phyloP scores from a whole-genome alignment of 441 rosid species.

The Mallotus repandus region DNA sequence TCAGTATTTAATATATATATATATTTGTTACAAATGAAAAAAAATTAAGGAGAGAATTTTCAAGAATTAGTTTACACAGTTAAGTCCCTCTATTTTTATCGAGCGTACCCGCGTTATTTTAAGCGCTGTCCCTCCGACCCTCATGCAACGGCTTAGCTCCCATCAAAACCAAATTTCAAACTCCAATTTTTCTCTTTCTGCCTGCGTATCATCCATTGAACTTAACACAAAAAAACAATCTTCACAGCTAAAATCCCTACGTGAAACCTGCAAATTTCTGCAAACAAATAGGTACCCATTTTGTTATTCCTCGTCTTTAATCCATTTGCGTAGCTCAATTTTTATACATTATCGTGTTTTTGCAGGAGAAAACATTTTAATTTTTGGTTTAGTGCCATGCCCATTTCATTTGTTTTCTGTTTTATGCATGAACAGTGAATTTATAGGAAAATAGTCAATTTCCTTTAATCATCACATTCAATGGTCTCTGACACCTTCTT shows the following conservation, averaged over 20 bases:
- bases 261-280: constrained; percentile 4
- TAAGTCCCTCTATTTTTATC: constrained; percentile 7
- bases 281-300: constrained; percentile 22
- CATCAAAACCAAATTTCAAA: not conserved
- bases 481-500: not conserved
- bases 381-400: constrained; percentile 11
- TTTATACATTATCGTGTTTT: not conserved
- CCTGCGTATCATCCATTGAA: not conserved
- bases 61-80: constrained; percentile 10
- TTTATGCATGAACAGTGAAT: not conserved
- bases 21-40: too few species aligned
- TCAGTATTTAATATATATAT: too few species aligned
- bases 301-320: not conserved
- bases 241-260: not conserved
- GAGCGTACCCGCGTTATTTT: constrained; percentile 21
- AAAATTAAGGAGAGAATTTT: not conserved
- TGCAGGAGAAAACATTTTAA: not conserved
- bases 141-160: constrained; percentile 28
- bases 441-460: too few species aligned
- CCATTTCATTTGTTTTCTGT: not conserved
- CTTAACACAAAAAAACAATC: not conserved
- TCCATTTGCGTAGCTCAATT: too few species aligned
- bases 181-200: not conserved
- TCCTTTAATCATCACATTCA: not conserved
- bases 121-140: constrained; percentile 13